A percentile compares a stretch with the other conserved stretches of the same genome.
Conservation (phyloP, 2,329 filamentous ascomycete genomes). For the Xylariomycetidae sp. region DNA sequence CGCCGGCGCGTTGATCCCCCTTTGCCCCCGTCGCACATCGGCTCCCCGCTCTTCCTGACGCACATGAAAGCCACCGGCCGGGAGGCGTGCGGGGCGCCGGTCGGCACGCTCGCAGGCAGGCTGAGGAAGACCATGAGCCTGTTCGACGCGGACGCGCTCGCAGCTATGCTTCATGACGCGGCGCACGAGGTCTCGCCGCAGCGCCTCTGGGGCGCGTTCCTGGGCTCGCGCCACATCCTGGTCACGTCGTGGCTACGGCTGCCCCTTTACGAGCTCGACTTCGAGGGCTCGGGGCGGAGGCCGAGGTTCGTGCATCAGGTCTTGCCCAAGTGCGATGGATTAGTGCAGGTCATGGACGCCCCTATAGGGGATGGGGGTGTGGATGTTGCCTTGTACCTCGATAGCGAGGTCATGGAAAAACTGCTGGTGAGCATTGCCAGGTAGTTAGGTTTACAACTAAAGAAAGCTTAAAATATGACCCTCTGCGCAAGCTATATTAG, state of each 20-base stretch:
- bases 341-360: conserved; percentile 36
- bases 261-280: conserved; percentile 36
- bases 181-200: conserved; percentile 40
- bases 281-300: conserved; percentile 19
- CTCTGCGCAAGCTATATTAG: too few relatives aligned
- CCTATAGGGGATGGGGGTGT: conserved; percentile 24
- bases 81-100: conserved; percentile 7
- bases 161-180: conserved; percentile 36
- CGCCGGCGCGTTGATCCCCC: conserved; percentile 34
- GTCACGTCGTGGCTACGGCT: conserved; percentile 40
- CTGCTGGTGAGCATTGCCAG: too few relatives aligned
- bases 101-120: conserved; percentile 21
- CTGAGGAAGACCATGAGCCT: conserved; percentile 31
- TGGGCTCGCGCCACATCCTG: conserved; percentile 36
- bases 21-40: conserved; percentile 35
- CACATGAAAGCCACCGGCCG: conserved; percentile 25
- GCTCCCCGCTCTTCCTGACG: conserved; percentile 38
- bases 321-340: conserved; percentile 38
- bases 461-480: too few relatives aligned
- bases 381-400: conserved; percentile 20
- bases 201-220: conserved; percentile 42
- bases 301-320: conserved; percentile 34
- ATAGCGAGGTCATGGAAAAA: neutral
- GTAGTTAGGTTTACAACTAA: too few relatives aligned
- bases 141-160: conserved; percentile 34